These are phyloP conservation scores for Hypsizygus ulmarius DNA, from an alignment of 1,284 basidiomycete genomes.

Conservation along the genomic window DNA sequence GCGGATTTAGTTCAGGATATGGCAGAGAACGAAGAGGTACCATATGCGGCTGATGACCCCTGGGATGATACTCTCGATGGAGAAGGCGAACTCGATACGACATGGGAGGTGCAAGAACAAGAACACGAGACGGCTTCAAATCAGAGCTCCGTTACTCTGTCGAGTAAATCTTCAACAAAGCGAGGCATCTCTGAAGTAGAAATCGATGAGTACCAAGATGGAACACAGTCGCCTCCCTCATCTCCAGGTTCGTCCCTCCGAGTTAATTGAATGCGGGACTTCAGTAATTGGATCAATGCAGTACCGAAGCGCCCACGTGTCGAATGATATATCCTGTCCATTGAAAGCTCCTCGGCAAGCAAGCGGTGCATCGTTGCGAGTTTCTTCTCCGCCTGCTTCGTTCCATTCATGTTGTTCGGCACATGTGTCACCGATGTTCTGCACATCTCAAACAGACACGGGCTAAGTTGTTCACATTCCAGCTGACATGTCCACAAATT, in stretches of 20 bases:
- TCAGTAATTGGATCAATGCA: background rate
- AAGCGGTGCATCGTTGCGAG: background rate
- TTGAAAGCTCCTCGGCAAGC: background rate
- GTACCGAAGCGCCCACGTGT: conserved; percentile 34
- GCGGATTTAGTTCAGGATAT: background rate
- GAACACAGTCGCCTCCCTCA: conserved; percentile 27
- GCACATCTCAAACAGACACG: background rate
- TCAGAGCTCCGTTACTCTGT: conserved; percentile 42
- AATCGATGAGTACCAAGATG: conserved; percentile 32
- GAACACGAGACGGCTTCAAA: conserved; percentile 33
- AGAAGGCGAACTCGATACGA: conserved; percentile 37
- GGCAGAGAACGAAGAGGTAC: conserved; percentile 1
- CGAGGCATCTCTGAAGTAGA: conserved; percentile 49
- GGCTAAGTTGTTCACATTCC: conserved; percentile 18
- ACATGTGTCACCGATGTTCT: background rate
- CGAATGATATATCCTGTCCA: conserved; percentile 21
- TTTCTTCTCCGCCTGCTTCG: background rate
- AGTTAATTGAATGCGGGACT: background rate
- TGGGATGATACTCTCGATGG: conserved; percentile 43
- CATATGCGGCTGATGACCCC: conserved; percentile 13
- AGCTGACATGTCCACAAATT: conserved; percentile 1
- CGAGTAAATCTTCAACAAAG: conserved; percentile 46
- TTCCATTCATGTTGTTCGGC: background rate
- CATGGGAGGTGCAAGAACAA: conserved; percentile 24
- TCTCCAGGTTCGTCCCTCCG: conserved; percentile 44